These are phyloP conservation scores for Cladobotryum protrusum DNA, from an alignment of 2,329 filamentous ascomycete genomes.

Conservation along the genomic window DNA sequence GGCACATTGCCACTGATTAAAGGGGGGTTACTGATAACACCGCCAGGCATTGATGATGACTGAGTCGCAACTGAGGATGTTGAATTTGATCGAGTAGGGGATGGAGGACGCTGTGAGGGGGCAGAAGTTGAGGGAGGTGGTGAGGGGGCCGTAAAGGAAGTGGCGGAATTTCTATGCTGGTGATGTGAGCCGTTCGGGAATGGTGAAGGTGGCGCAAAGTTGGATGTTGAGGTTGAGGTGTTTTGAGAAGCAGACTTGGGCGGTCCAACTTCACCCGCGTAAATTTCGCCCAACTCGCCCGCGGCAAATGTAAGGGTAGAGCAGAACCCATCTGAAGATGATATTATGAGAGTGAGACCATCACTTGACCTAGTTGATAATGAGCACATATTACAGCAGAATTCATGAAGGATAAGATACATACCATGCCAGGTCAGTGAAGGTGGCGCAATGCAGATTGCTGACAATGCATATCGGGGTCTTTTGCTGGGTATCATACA, in stretches of 20 bases:
- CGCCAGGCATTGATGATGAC: conserved; percentile 39
- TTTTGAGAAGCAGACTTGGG: conserved; percentile 48
- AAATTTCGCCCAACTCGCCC: conserved; percentile 78
- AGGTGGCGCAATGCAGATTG: conserved; percentile 95
- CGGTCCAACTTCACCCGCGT: conserved; percentile 60
- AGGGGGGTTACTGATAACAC: conserved; percentile 68
- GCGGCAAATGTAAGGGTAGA: conserved; percentile 79
- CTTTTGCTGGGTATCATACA: conserved; percentile 96
- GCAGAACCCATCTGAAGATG: conserved; percentile 97
- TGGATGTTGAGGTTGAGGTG: conserved; percentile 62
- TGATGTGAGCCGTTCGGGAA: conserved; percentile 44
- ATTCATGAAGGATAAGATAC: conserved; percentile 22
- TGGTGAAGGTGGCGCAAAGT: conserved; percentile 56
- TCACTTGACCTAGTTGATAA: conserved; percentile 41
- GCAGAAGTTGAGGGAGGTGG: conserved; percentile 51
- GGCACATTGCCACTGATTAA: conserved; percentile 74
- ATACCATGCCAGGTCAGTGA: conserved; percentile 93
- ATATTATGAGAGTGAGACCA: conserved; percentile 66
- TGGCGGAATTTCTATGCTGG: conserved; percentile 51
- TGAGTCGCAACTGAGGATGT: conserved; percentile 72
- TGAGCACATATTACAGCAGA: conserved; percentile 13
- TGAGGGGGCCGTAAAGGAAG: conserved; percentile 53
- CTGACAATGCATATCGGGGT: conserved; percentile 91
- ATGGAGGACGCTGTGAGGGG: conserved; percentile 61
- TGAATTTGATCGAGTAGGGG: conserved; percentile 80